phyloP scores from a whole-genome alignment of 306 rosid species.

The Rubus parviflorus region DNA sequence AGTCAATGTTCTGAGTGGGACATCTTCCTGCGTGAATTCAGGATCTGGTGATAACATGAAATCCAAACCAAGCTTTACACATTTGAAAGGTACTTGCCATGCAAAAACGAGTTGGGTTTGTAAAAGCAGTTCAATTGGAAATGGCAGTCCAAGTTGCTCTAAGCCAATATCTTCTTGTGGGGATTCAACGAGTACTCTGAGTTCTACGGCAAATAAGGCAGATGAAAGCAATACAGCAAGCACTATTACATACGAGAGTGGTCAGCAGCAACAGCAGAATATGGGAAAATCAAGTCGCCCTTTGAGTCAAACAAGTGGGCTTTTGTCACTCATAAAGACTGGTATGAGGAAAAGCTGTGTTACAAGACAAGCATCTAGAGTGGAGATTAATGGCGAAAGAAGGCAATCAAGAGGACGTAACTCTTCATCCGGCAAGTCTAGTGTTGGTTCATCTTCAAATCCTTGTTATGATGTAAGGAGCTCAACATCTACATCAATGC shows the following conservation, averaged over 20 bases:
- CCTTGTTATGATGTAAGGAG: conserved; percentile 38
- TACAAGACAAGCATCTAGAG: conserved; percentile 40
- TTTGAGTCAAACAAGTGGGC: conserved; percentile 33
- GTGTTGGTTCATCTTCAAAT: conserved; percentile 70
- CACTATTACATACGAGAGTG: conserved; percentile 46
- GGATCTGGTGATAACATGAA: conserved; percentile 41
- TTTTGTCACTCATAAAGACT: conserved; percentile 41
- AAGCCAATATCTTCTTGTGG: conserved; percentile 29
- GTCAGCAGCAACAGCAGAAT: conserved; percentile 36
- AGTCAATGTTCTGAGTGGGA: conserved; percentile 36
- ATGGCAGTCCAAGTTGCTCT: conserved; percentile 17
- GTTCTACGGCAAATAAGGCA: conserved; percentile 34
- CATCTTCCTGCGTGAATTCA: conserved; percentile 27
- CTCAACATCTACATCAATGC: conserved; percentile 31
- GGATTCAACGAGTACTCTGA: conserved; percentile 28
- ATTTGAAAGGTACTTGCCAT: conserved; percentile 30
- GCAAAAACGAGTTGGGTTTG: conserved; percentile 33
- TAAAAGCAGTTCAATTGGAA: conserved; percentile 33
- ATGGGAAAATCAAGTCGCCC: conserved; percentile 43
- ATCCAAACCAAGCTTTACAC: conserved; percentile 29
- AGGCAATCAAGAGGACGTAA: conserved; percentile 46
- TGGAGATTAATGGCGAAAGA: conserved; percentile 36
- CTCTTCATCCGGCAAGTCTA: conserved; percentile 73
- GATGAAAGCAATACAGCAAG: conserved; percentile 43
- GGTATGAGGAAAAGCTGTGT: conserved; percentile 50